phyloP scores from a whole-genome alignment of 78 protist species.

The Dictyostelium intermedium region DNA sequence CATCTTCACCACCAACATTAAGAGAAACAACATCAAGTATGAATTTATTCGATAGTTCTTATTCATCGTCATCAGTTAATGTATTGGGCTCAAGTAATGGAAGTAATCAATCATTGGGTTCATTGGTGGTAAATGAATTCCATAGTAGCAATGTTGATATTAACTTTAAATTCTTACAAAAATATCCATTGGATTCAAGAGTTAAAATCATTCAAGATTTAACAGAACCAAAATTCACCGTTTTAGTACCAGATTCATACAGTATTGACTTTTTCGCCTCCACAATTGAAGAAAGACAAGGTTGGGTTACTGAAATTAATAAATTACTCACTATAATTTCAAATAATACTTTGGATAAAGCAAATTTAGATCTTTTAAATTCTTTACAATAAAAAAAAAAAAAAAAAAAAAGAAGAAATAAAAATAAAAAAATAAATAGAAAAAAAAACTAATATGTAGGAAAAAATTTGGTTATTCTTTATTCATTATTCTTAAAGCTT shows the following conservation, averaged over 20 bases:
- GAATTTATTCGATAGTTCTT: neutral
- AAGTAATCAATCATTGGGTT: neutral
- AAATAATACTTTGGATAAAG: constrained; percentile 22
- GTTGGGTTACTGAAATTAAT: constrained; percentile 43
- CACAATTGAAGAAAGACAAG: constrained; percentile 30
- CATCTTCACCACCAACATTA: neutral
- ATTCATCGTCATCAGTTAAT: neutral
- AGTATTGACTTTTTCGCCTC: constrained; percentile 33
- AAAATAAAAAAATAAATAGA: neutral
- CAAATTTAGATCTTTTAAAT: neutral
- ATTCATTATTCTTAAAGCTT: no score
- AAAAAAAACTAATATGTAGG: neutral
- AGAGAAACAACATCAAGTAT: neutral
- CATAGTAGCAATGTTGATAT: constrained; percentile 5
- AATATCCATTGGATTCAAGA: constrained; percentile 13
- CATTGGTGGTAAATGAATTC: neutral
- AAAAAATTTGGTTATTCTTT: no score
- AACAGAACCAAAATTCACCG: constrained; percentile 31
- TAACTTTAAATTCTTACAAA: constrained; percentile 35
- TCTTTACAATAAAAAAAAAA: neutral
- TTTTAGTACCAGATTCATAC: constrained; percentile 44
- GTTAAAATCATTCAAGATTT: constrained; percentile 68
- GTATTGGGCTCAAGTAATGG: neutral
- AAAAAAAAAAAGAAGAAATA: neutral
- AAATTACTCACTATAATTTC: constrained; percentile 26